These are phyloP conservation scores for Scolecobasidium constrictum DNA, from an alignment of 2,329 filamentous ascomycete genomes.

Conservation along the genomic window DNA sequence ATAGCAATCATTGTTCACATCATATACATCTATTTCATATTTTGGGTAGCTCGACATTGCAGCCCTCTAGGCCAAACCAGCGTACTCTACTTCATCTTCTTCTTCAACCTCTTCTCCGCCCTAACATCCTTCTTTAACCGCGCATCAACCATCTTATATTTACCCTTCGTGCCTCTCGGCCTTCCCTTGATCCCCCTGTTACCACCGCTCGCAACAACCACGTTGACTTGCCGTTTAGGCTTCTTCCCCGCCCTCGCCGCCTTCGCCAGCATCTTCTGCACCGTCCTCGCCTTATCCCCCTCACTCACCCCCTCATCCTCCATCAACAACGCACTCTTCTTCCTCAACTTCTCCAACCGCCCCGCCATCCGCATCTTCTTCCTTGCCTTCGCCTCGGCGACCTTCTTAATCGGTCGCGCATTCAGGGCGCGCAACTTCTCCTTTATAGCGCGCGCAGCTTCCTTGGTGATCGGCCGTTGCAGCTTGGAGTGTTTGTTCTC, in stretches of 20 bases:
- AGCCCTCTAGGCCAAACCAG: no score
- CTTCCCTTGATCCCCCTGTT: constrained; percentile 81
- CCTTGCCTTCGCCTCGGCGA: constrained; percentile 86
- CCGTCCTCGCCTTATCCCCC: constrained; percentile 85
- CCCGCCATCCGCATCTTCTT: constrained; percentile 96
- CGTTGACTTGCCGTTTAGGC: constrained; percentile 68
- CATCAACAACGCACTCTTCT: constrained; percentile 85
- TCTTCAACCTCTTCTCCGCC: constrained; percentile 69
- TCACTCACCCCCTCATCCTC: constrained; percentile 90
- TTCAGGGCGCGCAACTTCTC: constrained; percentile 90
- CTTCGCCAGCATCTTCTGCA: constrained; percentile 69
- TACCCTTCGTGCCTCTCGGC: constrained; percentile 85
- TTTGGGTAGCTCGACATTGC: no score
- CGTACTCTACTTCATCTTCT: constrained; percentile 30
- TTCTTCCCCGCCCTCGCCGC: constrained; percentile 65
- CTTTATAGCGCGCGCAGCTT: constrained; percentile 82
- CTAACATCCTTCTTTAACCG: constrained; percentile 94
- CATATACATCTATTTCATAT: no score
- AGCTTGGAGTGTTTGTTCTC: constrained; percentile 69
- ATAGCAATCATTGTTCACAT: no score
- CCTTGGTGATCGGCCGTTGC: constrained; percentile 83
- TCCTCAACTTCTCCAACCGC: constrained; percentile 84
- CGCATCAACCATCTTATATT: constrained; percentile 94
- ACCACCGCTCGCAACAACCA: constrained; percentile 76
- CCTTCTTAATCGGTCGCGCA: constrained; percentile 97